A percentile compares a stretch with the other conserved stretches of the same genome.
These are phyloP conservation scores for Trichoderma sp. DNA, from an alignment of 2,329 filamentous ascomycete species.

Conservation along the genomic window DNA sequence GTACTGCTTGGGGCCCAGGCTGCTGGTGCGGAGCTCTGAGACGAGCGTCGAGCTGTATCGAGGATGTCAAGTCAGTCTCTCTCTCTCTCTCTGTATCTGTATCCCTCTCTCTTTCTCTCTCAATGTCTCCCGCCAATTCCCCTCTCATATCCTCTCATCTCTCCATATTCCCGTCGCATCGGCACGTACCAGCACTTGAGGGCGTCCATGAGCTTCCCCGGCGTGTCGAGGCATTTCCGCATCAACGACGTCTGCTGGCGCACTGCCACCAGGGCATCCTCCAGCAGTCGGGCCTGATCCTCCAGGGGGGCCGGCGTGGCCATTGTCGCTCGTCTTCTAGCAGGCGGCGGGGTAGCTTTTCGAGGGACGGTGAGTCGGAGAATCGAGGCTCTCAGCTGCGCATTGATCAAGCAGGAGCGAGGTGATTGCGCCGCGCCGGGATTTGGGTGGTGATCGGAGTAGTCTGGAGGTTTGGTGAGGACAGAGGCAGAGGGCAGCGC, in stretches of 20 bases:
- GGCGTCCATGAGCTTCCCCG: slow-evolving; percentile 98
- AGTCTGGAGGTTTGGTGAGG: slow-evolving; percentile 2
- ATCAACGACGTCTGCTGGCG: slow-evolving; percentile 96
- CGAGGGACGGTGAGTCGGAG: slow-evolving; percentile 25
- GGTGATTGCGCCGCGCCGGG: slow-evolving; percentile 28
- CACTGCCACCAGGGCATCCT: slow-evolving; percentile 95
- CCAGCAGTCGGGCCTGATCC: slow-evolving; percentile 88
- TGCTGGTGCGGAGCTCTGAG: slow-evolving; percentile 96
- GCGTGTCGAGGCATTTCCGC: slow-evolving; percentile 96
- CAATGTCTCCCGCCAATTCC: background rate
- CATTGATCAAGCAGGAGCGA: slow-evolving; percentile 33
- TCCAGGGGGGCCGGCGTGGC: slow-evolving; percentile 66
- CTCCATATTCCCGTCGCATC: background rate
- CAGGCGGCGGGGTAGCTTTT: slow-evolving; percentile 41
- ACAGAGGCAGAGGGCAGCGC: slow-evolving; percentile 19
- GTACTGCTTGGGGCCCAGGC: slow-evolving; percentile 97
- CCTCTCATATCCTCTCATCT: background rate
- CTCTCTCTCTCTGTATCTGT: background rate
- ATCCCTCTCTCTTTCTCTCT: background rate
- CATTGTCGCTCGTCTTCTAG: slow-evolving; percentile 38
- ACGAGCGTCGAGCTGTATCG: slow-evolving; percentile 83
- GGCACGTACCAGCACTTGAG: slow-evolving; percentile 92
- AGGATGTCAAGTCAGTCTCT: slow-evolving; percentile 27
- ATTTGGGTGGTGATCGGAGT: slow-evolving; percentile 10
- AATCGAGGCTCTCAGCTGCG: slow-evolving; percentile 32